phyloP scores from a whole-genome alignment of 2,329 filamentous ascomycete species.

The Sphaerulina vaccinii region DNA sequence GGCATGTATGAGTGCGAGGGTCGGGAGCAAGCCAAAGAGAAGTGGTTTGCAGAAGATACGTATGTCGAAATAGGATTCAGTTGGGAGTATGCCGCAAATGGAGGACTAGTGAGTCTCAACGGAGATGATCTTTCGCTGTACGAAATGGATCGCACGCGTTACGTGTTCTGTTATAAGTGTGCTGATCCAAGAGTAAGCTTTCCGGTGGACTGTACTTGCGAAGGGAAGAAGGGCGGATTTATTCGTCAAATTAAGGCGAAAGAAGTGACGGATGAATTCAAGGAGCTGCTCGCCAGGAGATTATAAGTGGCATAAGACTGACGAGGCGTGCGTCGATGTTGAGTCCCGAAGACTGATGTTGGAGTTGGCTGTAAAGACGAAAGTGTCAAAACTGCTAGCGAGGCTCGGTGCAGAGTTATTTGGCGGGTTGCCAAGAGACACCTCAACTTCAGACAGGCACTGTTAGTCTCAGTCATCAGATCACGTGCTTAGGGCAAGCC shows the following conservation, averaged over 20 bases:
- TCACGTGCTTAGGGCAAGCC: too few relatives aligned
- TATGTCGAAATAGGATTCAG: constrained; percentile 5
- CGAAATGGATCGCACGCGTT: not conserved
- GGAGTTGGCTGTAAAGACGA: too few relatives aligned
- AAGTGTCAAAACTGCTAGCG: too few relatives aligned
- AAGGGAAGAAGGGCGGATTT: not conserved
- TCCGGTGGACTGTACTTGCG: not conserved
- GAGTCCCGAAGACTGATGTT: too few relatives aligned
- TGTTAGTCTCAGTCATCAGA: too few relatives aligned
- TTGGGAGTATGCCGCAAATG: constrained; percentile 4
- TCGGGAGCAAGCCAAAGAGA: not conserved
- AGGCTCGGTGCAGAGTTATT: too few relatives aligned
- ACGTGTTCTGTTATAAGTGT: not conserved
- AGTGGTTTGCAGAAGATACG: not conserved
- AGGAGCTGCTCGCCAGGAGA: too few relatives aligned
- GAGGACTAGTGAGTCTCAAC: not conserved
- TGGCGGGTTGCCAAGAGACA: too few relatives aligned
- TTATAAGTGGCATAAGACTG: not conserved
- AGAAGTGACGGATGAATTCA: not conserved
- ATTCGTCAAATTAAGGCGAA: not conserved
- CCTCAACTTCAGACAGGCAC: too few relatives aligned
- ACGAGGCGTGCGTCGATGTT: too few relatives aligned
- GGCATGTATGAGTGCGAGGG: not conserved
- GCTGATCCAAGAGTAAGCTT: not conserved
- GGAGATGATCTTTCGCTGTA: not conserved